Evolutionary conservation across 2,329 filamentous ascomycete species (phyloP).

Genomic region (Trichoderma sp.): DNA sequence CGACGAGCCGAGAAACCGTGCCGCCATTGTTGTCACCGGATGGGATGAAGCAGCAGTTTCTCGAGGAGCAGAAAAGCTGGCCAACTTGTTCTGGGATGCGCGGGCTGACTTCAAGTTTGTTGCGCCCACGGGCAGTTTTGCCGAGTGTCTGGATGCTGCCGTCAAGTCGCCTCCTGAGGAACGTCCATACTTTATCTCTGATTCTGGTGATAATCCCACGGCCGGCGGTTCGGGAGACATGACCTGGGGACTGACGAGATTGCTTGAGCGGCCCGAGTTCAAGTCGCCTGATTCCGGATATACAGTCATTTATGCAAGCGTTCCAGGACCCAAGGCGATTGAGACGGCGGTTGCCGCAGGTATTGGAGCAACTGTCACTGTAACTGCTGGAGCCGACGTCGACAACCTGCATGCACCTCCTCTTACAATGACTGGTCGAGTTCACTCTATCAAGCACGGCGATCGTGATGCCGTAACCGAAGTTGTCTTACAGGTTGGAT

Average conservation of each 20-base stretch:
- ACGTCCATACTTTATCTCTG: constrained; percentile 55
- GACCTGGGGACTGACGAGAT: constrained; percentile 50
- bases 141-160: constrained; percentile 49
- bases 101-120: constrained; percentile 53
- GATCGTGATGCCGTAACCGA: constrained; percentile 50
- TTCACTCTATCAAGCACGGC: constrained; percentile 53
- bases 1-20: constrained; percentile 54
- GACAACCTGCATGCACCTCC: constrained; percentile 51
- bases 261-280: constrained; percentile 50
- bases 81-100: constrained; percentile 49
- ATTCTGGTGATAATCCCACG: constrained; percentile 58
- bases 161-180: constrained; percentile 36
- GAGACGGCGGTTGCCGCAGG: constrained; percentile 45
- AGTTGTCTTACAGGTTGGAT: constrained; percentile 52
- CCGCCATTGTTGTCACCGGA: constrained; percentile 52
- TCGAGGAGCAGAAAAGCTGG: constrained; percentile 46
- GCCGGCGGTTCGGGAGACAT: constrained; percentile 57
- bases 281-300: constrained; percentile 36
- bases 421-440: constrained; percentile 51
- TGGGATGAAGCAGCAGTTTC: constrained; percentile 46
- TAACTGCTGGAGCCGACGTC: constrained; percentile 52
- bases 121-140: constrained; percentile 50
- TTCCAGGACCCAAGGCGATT: constrained; percentile 50
- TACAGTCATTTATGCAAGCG: constrained; percentile 54
- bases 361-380: constrained; percentile 48